Evolutionary conservation across 192 early-diverging fungal species (phyloP), one percentile per base, ranked within the genome.

Genomic region (Spizellomyces sp.): DNA sequence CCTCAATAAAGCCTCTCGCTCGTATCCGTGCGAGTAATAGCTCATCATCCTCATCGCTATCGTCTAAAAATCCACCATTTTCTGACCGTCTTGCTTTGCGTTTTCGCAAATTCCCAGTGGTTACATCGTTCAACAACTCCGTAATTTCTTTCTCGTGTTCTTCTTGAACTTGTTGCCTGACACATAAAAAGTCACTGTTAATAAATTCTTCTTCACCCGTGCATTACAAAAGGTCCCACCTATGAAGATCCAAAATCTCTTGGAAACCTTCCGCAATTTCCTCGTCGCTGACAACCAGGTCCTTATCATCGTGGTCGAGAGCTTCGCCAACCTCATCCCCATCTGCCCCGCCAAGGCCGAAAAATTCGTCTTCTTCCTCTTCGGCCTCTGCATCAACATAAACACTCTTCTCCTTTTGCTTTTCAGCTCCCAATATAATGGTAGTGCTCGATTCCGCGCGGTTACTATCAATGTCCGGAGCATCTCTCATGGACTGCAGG

Each of bases 291-390:
- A 70, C 55, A 4, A 73, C 71, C 5, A 74, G 57, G 27, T 62
- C 75, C 36, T 54, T 50, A 21, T 68, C 59, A 22, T 75, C 73
- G 10, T 45, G 21, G 41, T 74, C 72, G 7, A 67, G 15, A 6
- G 54, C 65, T 19, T 15, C n/a, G 45, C 65, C 58, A 54, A 70
- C 10, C 14, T 64, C 67, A 22, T 77, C 75, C 0, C 68, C 79
- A 48, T 80, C 79, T 5, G 46, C 70, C 9, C 79, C 79, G 14
- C 71, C 80, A 27, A 75, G 71, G 9, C 80, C 80, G 65, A 81
- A 75, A 58, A 81, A 75, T 15, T 62, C 74, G 50, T 81, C 80
- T n/a, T 59, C 76, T 36, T 70, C 66, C 59, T 68, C 70, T n/a
- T 47, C 36, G 10, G 59, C 62, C 45, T 75, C 74, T 10, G 46